Evolutionary conservation across 495 filamentous ascomycete genomes (phyloP).

Genomic region (Aspergillus heteromorphus): DNA sequence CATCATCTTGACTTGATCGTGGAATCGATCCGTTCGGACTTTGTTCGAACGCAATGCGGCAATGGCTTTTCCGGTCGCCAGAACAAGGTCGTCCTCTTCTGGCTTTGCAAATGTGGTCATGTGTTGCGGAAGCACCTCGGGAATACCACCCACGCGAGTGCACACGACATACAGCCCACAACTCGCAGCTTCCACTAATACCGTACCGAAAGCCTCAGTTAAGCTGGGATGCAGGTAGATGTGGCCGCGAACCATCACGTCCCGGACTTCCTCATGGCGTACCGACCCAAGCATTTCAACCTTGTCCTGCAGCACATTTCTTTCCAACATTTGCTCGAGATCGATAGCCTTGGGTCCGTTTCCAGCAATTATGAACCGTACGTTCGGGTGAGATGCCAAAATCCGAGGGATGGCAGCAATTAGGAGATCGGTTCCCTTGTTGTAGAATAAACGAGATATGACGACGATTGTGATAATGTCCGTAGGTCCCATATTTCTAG

Average conservation of each 20-base stretch:
- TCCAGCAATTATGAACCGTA: slow-evolving; percentile 94
- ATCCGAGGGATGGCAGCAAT: slow-evolving; percentile 94
- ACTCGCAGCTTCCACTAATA: slow-evolving; percentile 92
- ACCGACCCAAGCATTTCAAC: slow-evolving; percentile 89
- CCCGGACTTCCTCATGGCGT: slow-evolving; percentile 90
- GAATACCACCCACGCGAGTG: slow-evolving; percentile 93
- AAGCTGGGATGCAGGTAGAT: slow-evolving; percentile 94
- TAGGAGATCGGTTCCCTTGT: slow-evolving; percentile 93
- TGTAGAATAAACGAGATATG: slow-evolving; percentile 96
- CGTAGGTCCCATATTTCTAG: slow-evolving; percentile 61
- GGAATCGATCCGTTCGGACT: slow-evolving; percentile 87
- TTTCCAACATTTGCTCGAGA: slow-evolving; percentile 94
- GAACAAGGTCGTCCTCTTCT: slow-evolving; percentile 85
- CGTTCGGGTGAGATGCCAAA: slow-evolving; percentile 79
- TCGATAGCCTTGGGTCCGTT: slow-evolving; percentile 96
- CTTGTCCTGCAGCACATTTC: slow-evolving; percentile 88
- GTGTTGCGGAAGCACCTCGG: slow-evolving; percentile 85
- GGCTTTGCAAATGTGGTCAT: slow-evolving; percentile 94
- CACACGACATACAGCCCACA: slow-evolving; percentile 96
- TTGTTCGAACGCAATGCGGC: slow-evolving; percentile 71
- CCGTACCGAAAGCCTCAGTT: slow-evolving; percentile 95
- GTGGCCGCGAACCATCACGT: slow-evolving; percentile 97
- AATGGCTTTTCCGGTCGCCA: slow-evolving; percentile 78
- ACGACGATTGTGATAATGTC: slow-evolving; percentile 95
- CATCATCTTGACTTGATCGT: slow-evolving; percentile 95